A percentile compares a stretch with the other conserved stretches of the same genome.
phyloP scores from a whole-genome alignment of 2,329 filamentous ascomycete genomes.

The Xylariaceae sp. region DNA sequence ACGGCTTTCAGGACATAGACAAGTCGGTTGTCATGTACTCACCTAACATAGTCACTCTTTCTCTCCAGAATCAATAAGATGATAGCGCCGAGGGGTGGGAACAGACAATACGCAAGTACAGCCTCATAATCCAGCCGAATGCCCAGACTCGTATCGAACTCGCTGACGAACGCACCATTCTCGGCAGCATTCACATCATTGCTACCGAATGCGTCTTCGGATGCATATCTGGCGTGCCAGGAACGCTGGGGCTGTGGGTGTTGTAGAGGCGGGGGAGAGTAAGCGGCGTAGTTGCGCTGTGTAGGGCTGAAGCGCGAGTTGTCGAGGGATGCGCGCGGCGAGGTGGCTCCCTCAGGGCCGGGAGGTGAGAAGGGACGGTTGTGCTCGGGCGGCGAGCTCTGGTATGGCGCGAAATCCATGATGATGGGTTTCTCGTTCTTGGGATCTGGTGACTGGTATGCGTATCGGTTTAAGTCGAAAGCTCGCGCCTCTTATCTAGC shows the following conservation, averaged over 20 bases:
- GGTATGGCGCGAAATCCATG: slow-evolving; percentile 97
- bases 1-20: neutral
- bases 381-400: slow-evolving; percentile 83
- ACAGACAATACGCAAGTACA: slow-evolving; percentile 75
- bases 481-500: neutral
- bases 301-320: slow-evolving; percentile 44
- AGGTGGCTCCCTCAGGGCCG: slow-evolving; percentile 37
- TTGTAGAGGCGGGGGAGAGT: slow-evolving; percentile 44
- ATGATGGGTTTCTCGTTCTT: slow-evolving; percentile 19
- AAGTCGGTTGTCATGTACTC: slow-evolving; percentile 27
- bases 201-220: slow-evolving; percentile 24
- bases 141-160: slow-evolving; percentile 88
- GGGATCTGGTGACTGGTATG: neutral
- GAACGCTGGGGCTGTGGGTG: slow-evolving; percentile 54
- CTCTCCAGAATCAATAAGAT: slow-evolving; percentile 80
- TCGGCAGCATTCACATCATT: slow-evolving; percentile 23
- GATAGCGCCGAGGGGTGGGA: slow-evolving; percentile 83
- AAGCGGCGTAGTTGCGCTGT: slow-evolving; percentile 39
- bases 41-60: slow-evolving; percentile 96
- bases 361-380: slow-evolving; percentile 74
- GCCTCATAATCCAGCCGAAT: slow-evolving; percentile 86
- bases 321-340: slow-evolving; percentile 55
- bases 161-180: slow-evolving; percentile 33
- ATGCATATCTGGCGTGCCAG: slow-evolving; percentile 40
- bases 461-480: neutral